Conservation (phyloP, 2,329 filamentous ascomycete species). For the Clonostachys byssicola region DNA sequence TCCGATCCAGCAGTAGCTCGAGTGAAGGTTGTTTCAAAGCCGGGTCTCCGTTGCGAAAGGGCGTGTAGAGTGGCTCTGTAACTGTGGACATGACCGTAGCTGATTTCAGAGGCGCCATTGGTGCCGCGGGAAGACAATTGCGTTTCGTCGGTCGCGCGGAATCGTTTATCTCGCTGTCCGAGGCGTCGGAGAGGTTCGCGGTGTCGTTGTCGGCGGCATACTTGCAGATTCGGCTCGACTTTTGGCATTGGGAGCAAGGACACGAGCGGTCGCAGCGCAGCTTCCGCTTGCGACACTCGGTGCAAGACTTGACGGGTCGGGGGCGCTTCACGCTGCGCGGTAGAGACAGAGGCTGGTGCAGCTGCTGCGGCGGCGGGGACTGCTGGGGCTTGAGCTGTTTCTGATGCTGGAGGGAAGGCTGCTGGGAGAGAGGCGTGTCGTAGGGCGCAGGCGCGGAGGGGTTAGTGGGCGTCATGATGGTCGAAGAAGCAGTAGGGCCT, state of each 20-base stretch:
- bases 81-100: conserved; percentile 12
- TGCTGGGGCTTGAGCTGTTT: neutral
- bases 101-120: conserved; percentile 5
- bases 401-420: conserved; percentile 2
- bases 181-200: conserved; percentile 43
- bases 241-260: conserved; percentile 55
- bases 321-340: conserved; percentile 47
- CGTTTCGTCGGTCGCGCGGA: conserved; percentile 29
- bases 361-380: conserved; percentile 7
- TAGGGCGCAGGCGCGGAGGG: neutral
- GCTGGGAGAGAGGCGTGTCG: neutral
- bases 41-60: conserved; percentile 20
- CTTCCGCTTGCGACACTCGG: conserved; percentile 54
- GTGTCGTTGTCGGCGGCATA: conserved; percentile 46
- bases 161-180: conserved; percentile 27
- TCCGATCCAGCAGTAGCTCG: conserved; percentile 42
- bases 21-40: conserved; percentile 18
- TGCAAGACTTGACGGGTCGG: conserved; percentile 51
- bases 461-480: neutral
- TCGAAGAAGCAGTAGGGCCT: neutral
- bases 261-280: conserved; percentile 50
- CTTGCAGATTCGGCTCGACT: conserved; percentile 47
- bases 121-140: conserved; percentile 15
- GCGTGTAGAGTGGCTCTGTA: neutral
- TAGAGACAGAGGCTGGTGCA: conserved; percentile 14